Conservation (phyloP, 768 basidiomycete species). For the Trametes maxima region DNA sequence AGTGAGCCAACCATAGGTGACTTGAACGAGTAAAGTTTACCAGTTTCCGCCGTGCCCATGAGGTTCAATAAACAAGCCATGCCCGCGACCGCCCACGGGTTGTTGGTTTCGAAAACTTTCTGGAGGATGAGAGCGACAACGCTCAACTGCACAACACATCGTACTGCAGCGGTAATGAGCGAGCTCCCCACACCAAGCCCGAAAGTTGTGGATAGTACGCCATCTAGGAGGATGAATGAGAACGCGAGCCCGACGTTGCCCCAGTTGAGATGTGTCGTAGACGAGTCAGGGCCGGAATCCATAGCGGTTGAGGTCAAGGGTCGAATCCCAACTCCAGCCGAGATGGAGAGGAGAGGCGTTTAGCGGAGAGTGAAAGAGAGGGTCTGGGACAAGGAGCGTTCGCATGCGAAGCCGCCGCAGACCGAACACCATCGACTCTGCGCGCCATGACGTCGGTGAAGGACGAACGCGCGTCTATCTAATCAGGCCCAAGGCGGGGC, state of each 20-base stretch:
- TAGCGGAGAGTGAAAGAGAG: background rate
- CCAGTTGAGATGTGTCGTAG: constrained; percentile 54
- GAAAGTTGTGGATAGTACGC: constrained; percentile 61
- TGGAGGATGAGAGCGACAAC: constrained; percentile 72
- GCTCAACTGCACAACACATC: constrained; percentile 80
- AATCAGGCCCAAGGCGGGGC: background rate
- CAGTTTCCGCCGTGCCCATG: constrained; percentile 77
- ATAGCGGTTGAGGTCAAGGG: constrained; percentile 1
- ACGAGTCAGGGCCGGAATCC: constrained; percentile 23
- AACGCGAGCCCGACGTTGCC: constrained; percentile 76
- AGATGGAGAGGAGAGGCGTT: background rate
- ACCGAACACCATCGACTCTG: background rate
- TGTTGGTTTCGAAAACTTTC: constrained; percentile 73
- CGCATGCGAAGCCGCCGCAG: background rate
- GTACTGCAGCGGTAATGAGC: constrained; percentile 65
- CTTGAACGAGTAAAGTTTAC: constrained; percentile 40
- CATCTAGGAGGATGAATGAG: constrained; percentile 74
- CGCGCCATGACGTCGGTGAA: constrained; percentile 5
- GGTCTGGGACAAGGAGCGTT: background rate
- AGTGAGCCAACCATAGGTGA: background rate
- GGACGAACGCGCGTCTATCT: constrained; percentile 3
- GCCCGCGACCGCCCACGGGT: constrained; percentile 71
- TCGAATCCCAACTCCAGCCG: background rate
- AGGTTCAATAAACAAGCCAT: constrained; percentile 79
- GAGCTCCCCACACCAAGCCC: constrained; percentile 70